These are phyloP conservation scores for Tulasnella sp. DNA, from an alignment of 768 basidiomycete genomes.

Conservation along the genomic window DNA sequence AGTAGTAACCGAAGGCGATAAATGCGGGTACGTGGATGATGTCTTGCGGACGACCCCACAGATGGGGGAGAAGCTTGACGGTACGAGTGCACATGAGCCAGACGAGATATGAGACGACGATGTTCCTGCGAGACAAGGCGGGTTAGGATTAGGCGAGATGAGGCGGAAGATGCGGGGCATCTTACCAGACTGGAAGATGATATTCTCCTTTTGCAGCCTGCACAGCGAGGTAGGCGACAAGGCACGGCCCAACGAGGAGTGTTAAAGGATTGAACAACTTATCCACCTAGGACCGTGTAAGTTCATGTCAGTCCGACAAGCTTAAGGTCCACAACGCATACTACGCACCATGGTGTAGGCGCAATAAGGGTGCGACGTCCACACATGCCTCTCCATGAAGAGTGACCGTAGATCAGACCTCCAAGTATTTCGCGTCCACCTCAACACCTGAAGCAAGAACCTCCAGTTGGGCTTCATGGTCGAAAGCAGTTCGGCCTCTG, in stretches of 20 bases:
- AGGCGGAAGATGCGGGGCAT: neutral
- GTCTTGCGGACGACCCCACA: slow-evolving; percentile 66
- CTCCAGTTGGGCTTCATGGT: slow-evolving; percentile 98
- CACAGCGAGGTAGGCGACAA: slow-evolving; percentile 66
- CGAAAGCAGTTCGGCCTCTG: slow-evolving; percentile 69
- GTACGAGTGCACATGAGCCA: slow-evolving; percentile 36
- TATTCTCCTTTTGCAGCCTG: slow-evolving; percentile 76
- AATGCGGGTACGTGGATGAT: slow-evolving; percentile 78
- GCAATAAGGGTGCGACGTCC: slow-evolving; percentile 77
- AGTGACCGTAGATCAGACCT: slow-evolving; percentile 77
- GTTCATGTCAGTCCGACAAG: neutral
- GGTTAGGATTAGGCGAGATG: neutral
- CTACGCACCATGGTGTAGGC: slow-evolving; percentile 64
- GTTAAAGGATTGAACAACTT: slow-evolving; percentile 82
- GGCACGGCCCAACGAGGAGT: slow-evolving; percentile 68
- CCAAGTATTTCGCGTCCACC: slow-evolving; percentile 95
- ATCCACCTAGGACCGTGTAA: slow-evolving; percentile 46
- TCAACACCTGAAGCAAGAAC: slow-evolving; percentile 84
- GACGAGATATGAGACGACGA: slow-evolving; percentile 28
- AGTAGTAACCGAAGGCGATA: slow-evolving; percentile 88
- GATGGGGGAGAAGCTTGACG: slow-evolving; percentile 64
- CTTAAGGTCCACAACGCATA: neutral
- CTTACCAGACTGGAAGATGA: slow-evolving; percentile 74
- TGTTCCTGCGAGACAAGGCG: slow-evolving; percentile 25
- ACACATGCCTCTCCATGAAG: slow-evolving; percentile 79